A percentile compares a stretch with the other conserved stretches of the same genome.
phyloP scores from a whole-genome alignment of 345 rosid genomes.

The Nasturtium officinale region DNA sequence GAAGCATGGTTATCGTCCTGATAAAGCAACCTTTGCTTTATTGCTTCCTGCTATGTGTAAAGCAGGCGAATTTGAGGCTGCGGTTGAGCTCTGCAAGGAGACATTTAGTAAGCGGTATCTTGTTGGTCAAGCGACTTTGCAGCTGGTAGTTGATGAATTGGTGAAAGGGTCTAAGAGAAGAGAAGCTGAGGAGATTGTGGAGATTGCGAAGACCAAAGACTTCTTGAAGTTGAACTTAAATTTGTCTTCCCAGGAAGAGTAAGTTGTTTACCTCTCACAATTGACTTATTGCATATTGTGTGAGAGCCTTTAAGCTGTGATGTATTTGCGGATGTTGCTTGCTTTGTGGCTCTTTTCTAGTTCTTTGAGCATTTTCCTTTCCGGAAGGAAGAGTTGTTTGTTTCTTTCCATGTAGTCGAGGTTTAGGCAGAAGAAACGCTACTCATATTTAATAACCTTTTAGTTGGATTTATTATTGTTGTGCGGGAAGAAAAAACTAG shows the following conservation, averaged over 20 bases:
- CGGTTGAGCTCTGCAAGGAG: slow-evolving; percentile 47
- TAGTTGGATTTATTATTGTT: not conserved
- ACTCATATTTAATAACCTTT: not conserved
- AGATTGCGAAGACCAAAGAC: slow-evolving; percentile 48
- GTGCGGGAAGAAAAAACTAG: no score
- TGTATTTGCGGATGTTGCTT: slow-evolving; percentile 4
- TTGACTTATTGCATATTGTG: slow-evolving; percentile 2
- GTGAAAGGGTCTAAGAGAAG: slow-evolving; percentile 49
- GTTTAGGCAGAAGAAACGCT: not conserved
- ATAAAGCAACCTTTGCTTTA: slow-evolving; percentile 42
- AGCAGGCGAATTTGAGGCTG: slow-evolving; percentile 57
- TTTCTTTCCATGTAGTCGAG: not conserved
- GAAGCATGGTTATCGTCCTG: slow-evolving; percentile 43
- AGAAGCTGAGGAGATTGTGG: slow-evolving; percentile 60
- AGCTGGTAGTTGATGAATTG: slow-evolving; percentile 55
- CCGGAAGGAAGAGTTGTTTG: not conserved
- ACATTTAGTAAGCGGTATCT: slow-evolving; percentile 34
- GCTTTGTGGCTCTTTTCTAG: slow-evolving; percentile 9
- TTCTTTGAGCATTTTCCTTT: not conserved
- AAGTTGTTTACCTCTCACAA: slow-evolving; percentile 8
- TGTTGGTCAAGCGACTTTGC: slow-evolving; percentile 43
- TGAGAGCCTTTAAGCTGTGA: not conserved
- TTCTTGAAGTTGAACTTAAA: slow-evolving; percentile 42
- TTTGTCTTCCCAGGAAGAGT: slow-evolving; percentile 25
- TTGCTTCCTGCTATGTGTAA: slow-evolving; percentile 56